phyloP scores from a whole-genome alignment of 106 monocot species.

The Dendrobium catenatum region DNA sequence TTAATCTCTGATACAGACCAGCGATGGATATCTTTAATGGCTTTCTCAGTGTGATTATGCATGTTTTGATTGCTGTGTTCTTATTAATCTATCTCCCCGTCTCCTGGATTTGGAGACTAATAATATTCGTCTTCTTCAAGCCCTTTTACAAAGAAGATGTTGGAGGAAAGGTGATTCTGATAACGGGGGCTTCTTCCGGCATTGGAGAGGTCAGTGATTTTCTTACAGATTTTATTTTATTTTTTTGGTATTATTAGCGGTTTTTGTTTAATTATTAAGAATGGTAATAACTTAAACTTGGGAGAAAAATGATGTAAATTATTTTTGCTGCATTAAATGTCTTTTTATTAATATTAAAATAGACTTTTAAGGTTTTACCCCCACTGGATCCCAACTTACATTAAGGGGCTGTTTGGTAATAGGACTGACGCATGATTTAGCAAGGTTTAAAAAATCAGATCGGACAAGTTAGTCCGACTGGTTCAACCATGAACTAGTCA shows the following conservation, averaged over 20 bases:
- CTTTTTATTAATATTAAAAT: too few relatives aligned
- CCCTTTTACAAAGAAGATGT: constrained; percentile 43
- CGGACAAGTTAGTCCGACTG: too few relatives aligned
- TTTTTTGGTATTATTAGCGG: not conserved
- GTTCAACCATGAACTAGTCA: too few relatives aligned
- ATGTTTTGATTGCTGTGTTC: constrained; percentile 23
- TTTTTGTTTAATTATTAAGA: not conserved
- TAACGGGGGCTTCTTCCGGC: constrained; percentile 83
- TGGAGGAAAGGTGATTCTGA: constrained; percentile 55
- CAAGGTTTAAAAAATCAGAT: too few relatives aligned
- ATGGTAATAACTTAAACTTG: too few relatives aligned
- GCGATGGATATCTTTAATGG: constrained; percentile 27
- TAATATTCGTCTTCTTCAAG: constrained; percentile 22
- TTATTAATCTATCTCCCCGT: constrained; percentile 42
- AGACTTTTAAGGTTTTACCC: too few relatives aligned
- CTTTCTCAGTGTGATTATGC: constrained; percentile 30
- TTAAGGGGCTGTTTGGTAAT: too few relatives aligned
- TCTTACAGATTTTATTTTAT: not conserved
- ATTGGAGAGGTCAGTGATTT: constrained; percentile 71
- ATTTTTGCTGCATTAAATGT: too few relatives aligned
- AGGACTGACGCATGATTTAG: too few relatives aligned
- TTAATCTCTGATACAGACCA: too few relatives aligned
- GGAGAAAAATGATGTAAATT: too few relatives aligned
- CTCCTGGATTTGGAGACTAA: constrained; percentile 21
- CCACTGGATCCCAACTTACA: too few relatives aligned